These are phyloP conservation scores for Botrytis paeoniae DNA, from an alignment of 2,329 filamentous ascomycete genomes.

Conservation along the genomic window DNA sequence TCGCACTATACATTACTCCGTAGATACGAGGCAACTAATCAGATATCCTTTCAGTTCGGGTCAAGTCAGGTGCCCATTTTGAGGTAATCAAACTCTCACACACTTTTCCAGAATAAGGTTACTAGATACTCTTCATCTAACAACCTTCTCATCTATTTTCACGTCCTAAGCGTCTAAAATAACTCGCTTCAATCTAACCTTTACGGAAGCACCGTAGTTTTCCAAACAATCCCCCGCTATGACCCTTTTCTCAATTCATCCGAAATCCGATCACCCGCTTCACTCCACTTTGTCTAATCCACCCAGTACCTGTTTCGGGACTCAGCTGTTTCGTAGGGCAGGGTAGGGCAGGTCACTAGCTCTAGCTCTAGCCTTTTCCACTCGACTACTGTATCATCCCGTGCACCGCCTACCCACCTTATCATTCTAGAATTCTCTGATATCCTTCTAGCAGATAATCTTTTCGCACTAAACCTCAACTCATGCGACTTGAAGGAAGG, in stretches of 20 bases:
- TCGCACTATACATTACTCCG: not conserved
- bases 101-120: not conserved
- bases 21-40: not conserved
- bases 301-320: conserved; percentile 13
- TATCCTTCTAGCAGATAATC: conserved; percentile 4
- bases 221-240: conserved; percentile 5
- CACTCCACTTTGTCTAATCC: conserved; percentile 7
- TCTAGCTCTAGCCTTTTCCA: conserved; percentile 1
- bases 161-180: not conserved
- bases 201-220: not conserved
- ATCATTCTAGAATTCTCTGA: conserved; percentile 5
- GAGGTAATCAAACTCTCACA: conserved; percentile 6
- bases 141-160: not conserved
- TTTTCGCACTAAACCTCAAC: not conserved
- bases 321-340: conserved; percentile 12
- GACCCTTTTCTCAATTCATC: conserved; percentile 9
- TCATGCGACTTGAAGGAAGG: not conserved
- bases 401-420: not conserved
- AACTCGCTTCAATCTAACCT: not conserved
- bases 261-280: conserved; percentile 11
- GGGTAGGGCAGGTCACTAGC: conserved; percentile 4
- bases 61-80: not conserved
- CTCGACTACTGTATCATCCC: not conserved
- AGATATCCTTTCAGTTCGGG: not conserved
- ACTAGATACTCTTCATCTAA: not conserved